Conservation (phyloP, 257 asterid genomes). For the Solanum gracilifrons region DNA sequence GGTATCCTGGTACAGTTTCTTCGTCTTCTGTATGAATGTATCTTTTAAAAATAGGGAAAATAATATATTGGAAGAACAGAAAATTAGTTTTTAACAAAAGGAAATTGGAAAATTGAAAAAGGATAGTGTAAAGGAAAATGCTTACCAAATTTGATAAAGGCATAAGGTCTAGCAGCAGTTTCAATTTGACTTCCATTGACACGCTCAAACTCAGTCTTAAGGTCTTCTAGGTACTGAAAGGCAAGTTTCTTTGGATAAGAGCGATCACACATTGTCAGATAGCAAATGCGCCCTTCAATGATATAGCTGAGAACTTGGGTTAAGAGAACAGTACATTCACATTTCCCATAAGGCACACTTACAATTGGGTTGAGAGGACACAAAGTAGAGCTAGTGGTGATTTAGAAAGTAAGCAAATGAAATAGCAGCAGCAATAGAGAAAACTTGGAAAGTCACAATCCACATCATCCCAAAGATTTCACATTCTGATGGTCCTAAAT, state of each 20-base stretch:
- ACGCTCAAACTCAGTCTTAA: slow-evolving; percentile 85
- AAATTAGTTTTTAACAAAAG: neutral
- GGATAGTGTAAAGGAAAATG: slow-evolving; percentile 1
- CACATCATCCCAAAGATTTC: neutral
- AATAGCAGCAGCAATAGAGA: neutral
- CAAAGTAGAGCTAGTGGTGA: neutral
- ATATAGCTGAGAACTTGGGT: slow-evolving; percentile 54
- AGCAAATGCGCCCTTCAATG: slow-evolving; percentile 85
- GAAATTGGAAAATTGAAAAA: neutral
- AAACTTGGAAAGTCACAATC: neutral
- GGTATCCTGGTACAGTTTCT: slow-evolving; percentile 90
- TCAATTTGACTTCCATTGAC: slow-evolving; percentile 77
- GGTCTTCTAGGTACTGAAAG: slow-evolving; percentile 90
- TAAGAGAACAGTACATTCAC: slow-evolving; percentile 27
- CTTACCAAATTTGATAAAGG: slow-evolving; percentile 88
- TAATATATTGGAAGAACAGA: neutral
- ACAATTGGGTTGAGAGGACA: neutral
- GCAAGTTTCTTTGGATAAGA: slow-evolving; percentile 92
- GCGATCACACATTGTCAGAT: slow-evolving; percentile 93
- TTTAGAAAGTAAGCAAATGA: neutral
- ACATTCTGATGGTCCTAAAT: neutral
- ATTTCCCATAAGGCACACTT: neutral
- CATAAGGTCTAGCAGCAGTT: slow-evolving; percentile 98
- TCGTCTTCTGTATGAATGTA: slow-evolving; percentile 83
- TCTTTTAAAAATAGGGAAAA: slow-evolving; percentile 27